Evolutionary conservation across 163 green algal genomes (phyloP), one percentile per base, ranked within the genome.

Genomic region (Coccomyxa subellipsoidea): DNA sequence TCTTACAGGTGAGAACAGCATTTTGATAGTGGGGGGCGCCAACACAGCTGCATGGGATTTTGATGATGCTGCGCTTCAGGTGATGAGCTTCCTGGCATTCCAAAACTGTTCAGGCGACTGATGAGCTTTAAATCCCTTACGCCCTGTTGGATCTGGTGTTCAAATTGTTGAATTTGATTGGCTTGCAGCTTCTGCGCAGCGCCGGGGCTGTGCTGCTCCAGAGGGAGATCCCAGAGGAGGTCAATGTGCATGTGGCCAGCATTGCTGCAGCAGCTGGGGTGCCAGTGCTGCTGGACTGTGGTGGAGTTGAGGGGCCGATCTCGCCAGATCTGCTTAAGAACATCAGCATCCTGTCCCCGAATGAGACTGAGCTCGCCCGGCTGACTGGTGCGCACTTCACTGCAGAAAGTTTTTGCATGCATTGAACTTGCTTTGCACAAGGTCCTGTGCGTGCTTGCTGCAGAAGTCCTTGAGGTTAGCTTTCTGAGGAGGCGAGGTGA

Each of bases 281-380:
- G 12, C 59, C 54, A 9, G 54, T 98, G 15, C 76, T 97, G 66
- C 85, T 98, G 54, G 95, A 98, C 83, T 92, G 90, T 8, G 95
- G 95, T 4, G 95, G 95, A n/a, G 88, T 91, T 29, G 94, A 97
- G 59, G 91, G 83, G 10, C 92, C 94, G 0, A 80, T 98, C 2
- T 76, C 69, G 0, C 53, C 69, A 2, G 86, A 93, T 53, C 85
- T 98, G 78, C 91, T 98, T 54, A 35, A 87, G 21, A 89, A 85
- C 80, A 54, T 98, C 7, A 81, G 85, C 6, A 80, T 95, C 25
- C 84, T 98, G 18, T 94, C 87, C 7, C 95, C 95, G 7, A 98
- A 98, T 84, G 95, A 98, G 85, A 98, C 94, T 0, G 95, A 98
- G 88, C 92, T 98, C n/a, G 82, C 84, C 5, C 85, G 94, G 1